These are phyloP conservation scores for Prunus salicina DNA, from an alignment of 306 rosid genomes.

Conservation along the genomic window DNA sequence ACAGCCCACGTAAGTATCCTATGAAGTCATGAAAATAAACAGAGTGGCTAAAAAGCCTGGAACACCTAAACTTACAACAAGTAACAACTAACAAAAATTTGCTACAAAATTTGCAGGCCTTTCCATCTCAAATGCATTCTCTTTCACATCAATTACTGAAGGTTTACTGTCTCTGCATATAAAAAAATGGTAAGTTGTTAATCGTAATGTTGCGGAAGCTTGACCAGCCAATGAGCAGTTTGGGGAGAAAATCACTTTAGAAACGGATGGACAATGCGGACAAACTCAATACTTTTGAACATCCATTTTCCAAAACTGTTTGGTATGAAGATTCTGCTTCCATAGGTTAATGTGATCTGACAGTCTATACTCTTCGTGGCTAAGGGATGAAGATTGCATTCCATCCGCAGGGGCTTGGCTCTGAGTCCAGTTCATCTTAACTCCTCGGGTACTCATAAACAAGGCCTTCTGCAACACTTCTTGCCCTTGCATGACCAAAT, in stretches of 20 bases:
- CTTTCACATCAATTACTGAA: not conserved
- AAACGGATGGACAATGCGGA: not conserved
- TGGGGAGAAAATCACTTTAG: not conserved
- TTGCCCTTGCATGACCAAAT: constrained; percentile 80
- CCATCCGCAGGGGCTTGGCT: constrained; percentile 11
- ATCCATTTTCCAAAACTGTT: not conserved
- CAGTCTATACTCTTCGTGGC: constrained; percentile 8
- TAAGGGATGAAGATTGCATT: constrained; percentile 10
- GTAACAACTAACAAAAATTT: not conserved
- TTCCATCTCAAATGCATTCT: not conserved
- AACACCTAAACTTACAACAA: not conserved
- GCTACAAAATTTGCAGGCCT: not conserved
- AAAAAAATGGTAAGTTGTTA: not conserved
- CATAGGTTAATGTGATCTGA: not conserved
- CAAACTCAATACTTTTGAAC: not conserved
- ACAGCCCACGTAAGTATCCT: not conserved
- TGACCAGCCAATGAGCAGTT: not conserved
- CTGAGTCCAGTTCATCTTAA: constrained; percentile 23
- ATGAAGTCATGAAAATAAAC: too few relatives aligned
- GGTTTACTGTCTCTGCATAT: not conserved
- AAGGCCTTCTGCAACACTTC: constrained; percentile 95
- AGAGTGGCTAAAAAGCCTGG: not conserved
- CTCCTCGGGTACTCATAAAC: constrained; percentile 67
- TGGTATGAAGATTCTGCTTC: not conserved
- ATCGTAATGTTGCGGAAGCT: not conserved